Conservation (phyloP, 75 land plant species). For the Cryptomeria japonica region DNA sequence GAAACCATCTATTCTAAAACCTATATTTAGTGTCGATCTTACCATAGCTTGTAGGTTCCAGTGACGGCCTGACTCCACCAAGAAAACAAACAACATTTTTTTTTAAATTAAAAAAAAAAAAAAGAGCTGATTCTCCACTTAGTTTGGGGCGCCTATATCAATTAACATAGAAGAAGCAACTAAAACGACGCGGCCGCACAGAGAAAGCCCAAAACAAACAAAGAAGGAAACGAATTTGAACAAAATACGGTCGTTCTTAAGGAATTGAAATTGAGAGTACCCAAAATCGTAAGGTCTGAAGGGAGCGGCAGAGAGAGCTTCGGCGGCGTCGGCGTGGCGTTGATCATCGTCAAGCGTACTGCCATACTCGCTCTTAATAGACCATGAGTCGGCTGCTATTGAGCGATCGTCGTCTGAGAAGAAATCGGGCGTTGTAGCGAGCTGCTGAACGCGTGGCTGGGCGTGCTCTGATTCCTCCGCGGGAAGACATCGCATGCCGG, state of each 20-base stretch:
- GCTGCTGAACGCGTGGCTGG: neutral
- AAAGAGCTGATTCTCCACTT: neutral
- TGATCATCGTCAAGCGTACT: slow-evolving; percentile 96
- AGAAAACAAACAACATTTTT: neutral
- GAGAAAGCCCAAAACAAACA: neutral
- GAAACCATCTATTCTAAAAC: neutral
- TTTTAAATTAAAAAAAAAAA: neutral
- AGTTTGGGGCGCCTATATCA: neutral
- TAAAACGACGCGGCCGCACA: neutral
- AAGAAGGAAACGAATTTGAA: neutral
- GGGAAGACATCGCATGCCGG: slow-evolving; percentile 59
- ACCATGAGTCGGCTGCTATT: slow-evolving; percentile 98
- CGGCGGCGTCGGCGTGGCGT: slow-evolving; percentile 86
- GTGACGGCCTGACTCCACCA: neutral
- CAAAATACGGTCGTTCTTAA: neutral
- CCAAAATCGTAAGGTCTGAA: slow-evolving; percentile 76
- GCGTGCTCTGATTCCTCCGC: slow-evolving; percentile 44
- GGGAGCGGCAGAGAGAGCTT: slow-evolving; percentile 46
- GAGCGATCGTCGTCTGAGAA: slow-evolving; percentile 96
- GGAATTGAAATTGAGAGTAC: slow-evolving; percentile 24
- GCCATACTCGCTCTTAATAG: slow-evolving; percentile 98
- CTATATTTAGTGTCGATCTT: neutral
- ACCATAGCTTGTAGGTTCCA: neutral
- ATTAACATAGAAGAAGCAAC: neutral
- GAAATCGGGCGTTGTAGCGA: slow-evolving; percentile 27